Percentiles rank a stretch among this genome's conserved stretches.
Conservation (phyloP, 2,329 filamentous ascomycete genomes). For the Pseudofabraea citricarpa region DNA sequence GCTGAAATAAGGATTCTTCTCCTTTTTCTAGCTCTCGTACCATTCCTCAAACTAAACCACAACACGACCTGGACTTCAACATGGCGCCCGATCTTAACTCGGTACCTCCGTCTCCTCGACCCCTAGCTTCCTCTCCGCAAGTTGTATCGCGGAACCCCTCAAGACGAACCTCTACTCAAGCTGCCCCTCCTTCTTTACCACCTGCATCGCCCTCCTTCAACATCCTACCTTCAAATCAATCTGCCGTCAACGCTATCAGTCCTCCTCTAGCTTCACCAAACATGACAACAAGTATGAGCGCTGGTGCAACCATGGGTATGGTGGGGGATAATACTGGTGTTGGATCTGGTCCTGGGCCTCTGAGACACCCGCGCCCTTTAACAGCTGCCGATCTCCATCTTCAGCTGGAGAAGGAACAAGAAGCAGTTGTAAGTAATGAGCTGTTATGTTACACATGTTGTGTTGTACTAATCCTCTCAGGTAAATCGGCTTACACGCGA, state of each 20-base stretch:
- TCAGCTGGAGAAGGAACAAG: constrained; percentile 91
- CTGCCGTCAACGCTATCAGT: constrained; percentile 19
- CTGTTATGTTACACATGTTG: neutral
- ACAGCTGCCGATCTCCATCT: constrained; percentile 86
- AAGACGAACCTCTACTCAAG: constrained; percentile 23
- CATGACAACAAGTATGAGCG: constrained; percentile 5
- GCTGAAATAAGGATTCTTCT: no score
- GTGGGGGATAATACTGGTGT: constrained; percentile 38
- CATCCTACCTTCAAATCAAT: constrained; percentile 27
- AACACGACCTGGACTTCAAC: no score
- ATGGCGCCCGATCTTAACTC: constrained; percentile 32
- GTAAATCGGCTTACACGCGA: constrained; percentile 92
- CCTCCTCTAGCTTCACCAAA: constrained; percentile 18
- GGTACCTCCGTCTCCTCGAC: constrained; percentile 26
- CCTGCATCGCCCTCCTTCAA: constrained; percentile 19
- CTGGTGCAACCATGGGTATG: neutral
- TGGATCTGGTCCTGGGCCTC: constrained; percentile 60
- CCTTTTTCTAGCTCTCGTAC: no score
- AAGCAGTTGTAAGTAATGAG: constrained; percentile 67
- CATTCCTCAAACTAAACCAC: no score
- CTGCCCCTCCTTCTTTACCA: constrained; percentile 15
- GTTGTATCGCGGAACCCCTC: constrained; percentile 21
- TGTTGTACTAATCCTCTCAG: constrained; percentile 35
- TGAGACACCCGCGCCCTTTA: constrained; percentile 81
- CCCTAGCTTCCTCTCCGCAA: constrained; percentile 17